phyloP scores from a whole-genome alignment of 139 green algal species.

The Picochlorum costavermella region DNA sequence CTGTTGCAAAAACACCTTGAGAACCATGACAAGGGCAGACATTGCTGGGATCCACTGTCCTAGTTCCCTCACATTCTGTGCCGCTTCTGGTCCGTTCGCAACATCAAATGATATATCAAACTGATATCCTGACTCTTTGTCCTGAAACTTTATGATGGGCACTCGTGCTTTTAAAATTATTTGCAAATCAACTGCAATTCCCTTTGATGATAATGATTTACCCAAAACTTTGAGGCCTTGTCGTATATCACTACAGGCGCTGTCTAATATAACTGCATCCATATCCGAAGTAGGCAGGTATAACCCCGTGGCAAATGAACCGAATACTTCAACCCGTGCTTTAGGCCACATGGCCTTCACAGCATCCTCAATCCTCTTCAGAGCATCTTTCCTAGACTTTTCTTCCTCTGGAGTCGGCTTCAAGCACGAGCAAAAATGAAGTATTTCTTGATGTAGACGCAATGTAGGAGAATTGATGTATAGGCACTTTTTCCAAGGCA shows the following conservation, averaged over 20 bases:
- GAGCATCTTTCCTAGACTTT: slow-evolving; percentile 29
- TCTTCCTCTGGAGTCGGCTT: slow-evolving; percentile 55
- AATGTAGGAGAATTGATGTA: slow-evolving; percentile 38
- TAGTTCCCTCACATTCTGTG: slow-evolving; percentile 45
- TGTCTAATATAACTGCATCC: slow-evolving; percentile 75
- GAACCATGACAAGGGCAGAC: slow-evolving; percentile 66
- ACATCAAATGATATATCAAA: slow-evolving; percentile 95
- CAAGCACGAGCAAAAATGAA: slow-evolving; percentile 63
- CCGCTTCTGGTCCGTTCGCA: slow-evolving; percentile 58
- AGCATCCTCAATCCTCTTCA: slow-evolving; percentile 41
- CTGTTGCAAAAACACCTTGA: slow-evolving; percentile 92
- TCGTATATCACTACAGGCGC: slow-evolving; percentile 37
- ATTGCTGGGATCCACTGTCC: slow-evolving; percentile 66
- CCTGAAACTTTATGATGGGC: slow-evolving; percentile 95
- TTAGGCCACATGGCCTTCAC: slow-evolving; percentile 61
- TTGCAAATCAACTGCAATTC: slow-evolving; percentile 67
- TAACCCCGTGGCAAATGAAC: slow-evolving; percentile 74
- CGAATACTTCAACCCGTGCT: slow-evolving; percentile 59
- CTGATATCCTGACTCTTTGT: slow-evolving; percentile 46
- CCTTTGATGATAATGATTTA: slow-evolving; percentile 34
- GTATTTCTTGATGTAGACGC: slow-evolving; percentile 66
- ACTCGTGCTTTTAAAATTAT: slow-evolving; percentile 86
- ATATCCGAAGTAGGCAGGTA: slow-evolving; percentile 93
- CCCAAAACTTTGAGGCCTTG: slow-evolving; percentile 65
- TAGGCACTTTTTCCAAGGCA: slow-evolving; percentile 20